phyloP scores from a whole-genome alignment of 345 rosid species.

The Viola odorata region DNA sequence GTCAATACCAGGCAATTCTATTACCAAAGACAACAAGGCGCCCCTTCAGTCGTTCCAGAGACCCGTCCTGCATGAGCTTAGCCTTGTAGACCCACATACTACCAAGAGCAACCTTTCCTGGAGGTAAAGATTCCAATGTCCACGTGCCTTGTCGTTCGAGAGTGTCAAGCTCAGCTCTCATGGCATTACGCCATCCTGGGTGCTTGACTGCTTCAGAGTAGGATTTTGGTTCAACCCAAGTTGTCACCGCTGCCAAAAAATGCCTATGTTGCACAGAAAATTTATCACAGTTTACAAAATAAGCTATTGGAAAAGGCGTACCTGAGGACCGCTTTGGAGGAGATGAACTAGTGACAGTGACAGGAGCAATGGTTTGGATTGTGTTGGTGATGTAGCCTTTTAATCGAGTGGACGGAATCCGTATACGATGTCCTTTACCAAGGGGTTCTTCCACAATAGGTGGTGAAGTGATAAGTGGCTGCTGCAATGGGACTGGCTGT shows the following conservation, averaged over 20 bases:
- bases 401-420: neutral
- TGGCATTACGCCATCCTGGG: neutral
- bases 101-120: too few species aligned
- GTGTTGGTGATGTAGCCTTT: neutral
- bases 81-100: too few species aligned
- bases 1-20: too few species aligned
- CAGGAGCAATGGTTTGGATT: neutral
- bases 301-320: neutral
- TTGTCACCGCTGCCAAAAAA: neutral
- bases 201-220: neutral
- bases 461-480: too few species aligned
- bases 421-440: too few species aligned
- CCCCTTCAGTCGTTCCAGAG: too few species aligned
- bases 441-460: too few species aligned
- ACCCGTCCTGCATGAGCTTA: too few species aligned
- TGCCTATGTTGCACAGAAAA: neutral
- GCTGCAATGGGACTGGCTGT: too few species aligned
- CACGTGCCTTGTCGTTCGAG: neutral
- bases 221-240: neutral
- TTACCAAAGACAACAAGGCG: too few species aligned
- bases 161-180: neutral
- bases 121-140: too few species aligned
- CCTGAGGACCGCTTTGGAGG: neutral
- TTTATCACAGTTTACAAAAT: constrained; percentile 4
- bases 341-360: neutral